Conservation (phyloP, 1,139 yeast genomes). For the Zygosaccharomyces sapae region DNA sequence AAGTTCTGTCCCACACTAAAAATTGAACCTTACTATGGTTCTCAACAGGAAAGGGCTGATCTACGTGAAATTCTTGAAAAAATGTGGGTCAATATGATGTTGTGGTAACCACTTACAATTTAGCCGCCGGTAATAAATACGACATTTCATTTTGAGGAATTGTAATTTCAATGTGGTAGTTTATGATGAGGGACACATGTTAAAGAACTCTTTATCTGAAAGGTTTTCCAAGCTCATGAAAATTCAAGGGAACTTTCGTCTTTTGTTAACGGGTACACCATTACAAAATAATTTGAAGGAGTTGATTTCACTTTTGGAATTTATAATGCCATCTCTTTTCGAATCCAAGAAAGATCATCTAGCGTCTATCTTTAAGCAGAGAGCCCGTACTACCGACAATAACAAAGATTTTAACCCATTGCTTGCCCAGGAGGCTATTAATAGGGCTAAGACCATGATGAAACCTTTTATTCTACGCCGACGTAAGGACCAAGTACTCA, state of each 20-base stretch:
- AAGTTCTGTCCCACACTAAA: slow-evolving; percentile 78
- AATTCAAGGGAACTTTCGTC: slow-evolving; percentile 71
- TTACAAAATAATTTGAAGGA: slow-evolving; percentile 89
- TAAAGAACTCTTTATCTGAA: slow-evolving; percentile 84
- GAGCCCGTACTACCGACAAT: slow-evolving; percentile 60
- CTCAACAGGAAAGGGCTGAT: slow-evolving; percentile 78
- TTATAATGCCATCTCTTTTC: slow-evolving; percentile 82
- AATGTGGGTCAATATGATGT: slow-evolving; percentile 73
- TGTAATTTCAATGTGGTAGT: slow-evolving; percentile 81
- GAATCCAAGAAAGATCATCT: slow-evolving; percentile 78
- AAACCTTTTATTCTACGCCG: slow-evolving; percentile 93
- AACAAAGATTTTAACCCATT: slow-evolving; percentile 66
- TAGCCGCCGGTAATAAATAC: slow-evolving; percentile 81
- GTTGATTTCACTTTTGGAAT: slow-evolving; percentile 81
- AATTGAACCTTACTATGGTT: slow-evolving; percentile 92
- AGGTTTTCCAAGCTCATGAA: slow-evolving; percentile 84
- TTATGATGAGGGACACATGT: slow-evolving; percentile 96
- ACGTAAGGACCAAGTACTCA: slow-evolving; percentile 84
- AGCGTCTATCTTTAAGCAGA: slow-evolving; percentile 76
- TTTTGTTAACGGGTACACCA: slow-evolving; percentile 95
- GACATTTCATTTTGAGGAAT: slow-evolving; percentile 76
- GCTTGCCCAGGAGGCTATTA: slow-evolving; percentile 83
- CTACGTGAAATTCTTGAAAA: slow-evolving; percentile 60
- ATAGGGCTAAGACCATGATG: slow-evolving; percentile 96
- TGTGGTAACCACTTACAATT: slow-evolving; percentile 85